Evolutionary conservation across 768 basidiomycete species (phyloP), one percentile per base, ranked within the genome.

Genomic region (Trametopsis cervina): DNA sequence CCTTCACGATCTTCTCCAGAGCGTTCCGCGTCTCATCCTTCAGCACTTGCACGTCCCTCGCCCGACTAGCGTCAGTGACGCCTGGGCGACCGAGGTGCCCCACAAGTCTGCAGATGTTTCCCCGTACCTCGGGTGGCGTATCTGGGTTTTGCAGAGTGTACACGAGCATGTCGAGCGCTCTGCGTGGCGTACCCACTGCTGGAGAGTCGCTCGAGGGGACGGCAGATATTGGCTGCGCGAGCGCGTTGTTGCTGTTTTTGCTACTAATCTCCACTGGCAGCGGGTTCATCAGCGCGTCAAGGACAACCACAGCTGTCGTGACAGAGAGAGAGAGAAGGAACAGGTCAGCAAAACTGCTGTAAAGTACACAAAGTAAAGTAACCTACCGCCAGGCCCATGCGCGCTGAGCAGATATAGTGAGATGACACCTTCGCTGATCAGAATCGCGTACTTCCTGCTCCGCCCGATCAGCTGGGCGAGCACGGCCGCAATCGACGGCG

Each of bases 371-470:
- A 36, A 37, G 43, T 23, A 45, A 37, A 36, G 39, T 40, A 26
- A 29, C 80, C 53, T 64, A 87, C 90, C 81, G 51, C 85, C 88
- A 40, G 70, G 64, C 22, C 70, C 70, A 35, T 80, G 75, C 10
- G 81, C 81, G 46, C 81, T 81, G 49, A 97, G 65, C 42, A 97
- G 63, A 36, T 83, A 88, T 51, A 95, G 66, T 3, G 89, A 88
- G 37, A 96, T 78, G 18, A 94, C 72, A 2, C 85, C 89, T 63
- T 98, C 95, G 56, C 92, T 95, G 46, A 96, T 77, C 25, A 98
- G 72, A 35, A 91, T 71, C 1, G 89, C 85, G 60, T 90, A 91
- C 60, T 82, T 85, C 53, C 74, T 78, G 60, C 89, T 89, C 52
- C 84, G 75, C 21, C 78, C 78, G 15, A 94, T 71, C 48, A 96